Base-by-base conservation (phyloP, 495 filamentous ascomycete genomes). In the Physcia stellaris region DNA sequence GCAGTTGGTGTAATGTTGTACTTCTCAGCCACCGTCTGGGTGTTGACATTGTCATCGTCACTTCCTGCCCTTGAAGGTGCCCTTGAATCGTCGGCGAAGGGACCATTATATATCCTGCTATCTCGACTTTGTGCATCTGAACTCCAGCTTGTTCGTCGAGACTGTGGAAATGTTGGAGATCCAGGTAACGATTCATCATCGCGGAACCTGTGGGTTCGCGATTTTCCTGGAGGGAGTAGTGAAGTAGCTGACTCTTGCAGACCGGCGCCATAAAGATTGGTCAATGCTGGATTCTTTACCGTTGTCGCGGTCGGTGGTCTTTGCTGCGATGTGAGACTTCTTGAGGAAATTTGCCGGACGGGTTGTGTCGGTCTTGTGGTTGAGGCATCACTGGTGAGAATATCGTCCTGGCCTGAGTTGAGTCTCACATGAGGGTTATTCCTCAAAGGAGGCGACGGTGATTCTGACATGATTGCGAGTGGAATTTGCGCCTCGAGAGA, bases 11-110 rank as follows among this genome's bases (percentile, higher is more conserved):
- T 67, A 35, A 85, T 84, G 48, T 80, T 83, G 49, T 78, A 85
- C 50, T 85, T 85, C 45, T 83, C 77, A 10, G 76, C 75, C 2
- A 84, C 81, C 4, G 80, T 83, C 55, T 85, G 79, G 3, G 78
- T 84, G 48, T 81, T 83, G 21, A 84, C 56, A 46, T 73, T 61
- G 21, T 78, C 67, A 16, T 79, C 76, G 21, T 40, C 37, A 45
- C 76, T 80, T 0, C 65, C 73, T 5, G 69, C 68, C 41, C 70
- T 60, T 30, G 77, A 82, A 11, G 71, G 70, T 2, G 70, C 61
- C 49, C 71, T 64, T 16, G 73, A 77, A 39, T 81, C 77, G 12
- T 56, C 62, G 31, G 66, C 68, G 4, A 53, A 60, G 43, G 57
- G 59, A 35, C 45, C 51, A 11, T 49, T 53, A 49, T 54, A 65